These are phyloP conservation scores for Trypanosoma melophagium DNA, from an alignment of 208 protist genomes.

Conservation along the genomic window DNA sequence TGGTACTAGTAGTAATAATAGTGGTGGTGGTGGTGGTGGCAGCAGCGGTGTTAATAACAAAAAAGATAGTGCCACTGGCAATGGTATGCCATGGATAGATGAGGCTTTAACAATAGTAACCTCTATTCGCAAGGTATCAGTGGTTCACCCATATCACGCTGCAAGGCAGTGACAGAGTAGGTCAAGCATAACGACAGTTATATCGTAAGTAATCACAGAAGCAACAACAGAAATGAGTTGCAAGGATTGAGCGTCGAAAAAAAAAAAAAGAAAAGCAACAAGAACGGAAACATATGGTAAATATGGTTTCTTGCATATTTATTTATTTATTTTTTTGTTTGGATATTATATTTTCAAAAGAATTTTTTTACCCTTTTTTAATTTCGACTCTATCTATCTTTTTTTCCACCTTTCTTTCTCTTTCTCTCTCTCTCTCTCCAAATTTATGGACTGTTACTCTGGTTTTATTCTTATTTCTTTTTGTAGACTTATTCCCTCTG, in stretches of 20 bases:
- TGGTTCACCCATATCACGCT: slow-evolving; percentile 56
- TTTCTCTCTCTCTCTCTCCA: neutral
- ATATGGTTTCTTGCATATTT: neutral
- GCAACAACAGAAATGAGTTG: too few species aligned
- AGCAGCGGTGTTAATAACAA: neutral
- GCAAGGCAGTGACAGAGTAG: neutral
- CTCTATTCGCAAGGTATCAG: slow-evolving; percentile 46
- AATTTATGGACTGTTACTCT: neutral
- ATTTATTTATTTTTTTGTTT: neutral
- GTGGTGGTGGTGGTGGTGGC: neutral
- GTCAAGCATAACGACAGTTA: too few species aligned
- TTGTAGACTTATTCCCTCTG: neutral
- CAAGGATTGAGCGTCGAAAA: neutral
- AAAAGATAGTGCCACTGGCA: neutral
- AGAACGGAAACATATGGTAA: neutral
- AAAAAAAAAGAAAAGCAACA: slow-evolving; percentile 2
- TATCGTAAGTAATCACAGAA: too few species aligned
- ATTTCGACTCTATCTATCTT: neutral
- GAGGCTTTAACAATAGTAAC: slow-evolving; percentile 28
- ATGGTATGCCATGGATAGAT: slow-evolving; percentile 1
- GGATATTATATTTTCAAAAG: neutral
- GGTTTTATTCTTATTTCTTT: neutral
- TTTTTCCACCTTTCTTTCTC: neutral
- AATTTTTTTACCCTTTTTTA: neutral
- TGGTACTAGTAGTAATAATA: neutral